These are phyloP conservation scores for Mortierella antarctica DNA, from an alignment of 192 early-diverging fungal genomes.

Conservation along the genomic window DNA sequence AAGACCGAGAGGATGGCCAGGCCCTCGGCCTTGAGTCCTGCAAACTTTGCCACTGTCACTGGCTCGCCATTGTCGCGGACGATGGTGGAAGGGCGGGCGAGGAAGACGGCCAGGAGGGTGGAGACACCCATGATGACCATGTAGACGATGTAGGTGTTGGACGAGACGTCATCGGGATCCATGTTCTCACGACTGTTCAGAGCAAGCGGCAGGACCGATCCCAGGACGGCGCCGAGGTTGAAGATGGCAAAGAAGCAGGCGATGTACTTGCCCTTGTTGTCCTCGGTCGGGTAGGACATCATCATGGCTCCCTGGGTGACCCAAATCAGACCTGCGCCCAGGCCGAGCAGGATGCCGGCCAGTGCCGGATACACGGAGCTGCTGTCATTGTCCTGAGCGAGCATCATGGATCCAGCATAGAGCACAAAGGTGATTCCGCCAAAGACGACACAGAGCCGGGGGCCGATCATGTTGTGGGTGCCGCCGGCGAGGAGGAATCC, in stretches of 20 bases:
- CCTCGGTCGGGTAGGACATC: conserved; percentile 85
- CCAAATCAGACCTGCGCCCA: conserved; percentile 76
- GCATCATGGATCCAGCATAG: conserved; percentile 79
- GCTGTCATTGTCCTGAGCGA: conserved; percentile 63
- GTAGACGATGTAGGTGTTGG: conserved; percentile 79
- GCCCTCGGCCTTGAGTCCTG: conserved; percentile 65
- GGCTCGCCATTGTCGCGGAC: conserved; percentile 72
- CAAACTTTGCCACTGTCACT: conserved; percentile 74
- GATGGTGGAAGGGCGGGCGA: conserved; percentile 66
- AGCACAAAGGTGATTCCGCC: conserved; percentile 79
- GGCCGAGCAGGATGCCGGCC: conserved; percentile 81
- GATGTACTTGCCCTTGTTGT: conserved; percentile 82
- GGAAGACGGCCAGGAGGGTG: conserved; percentile 62
- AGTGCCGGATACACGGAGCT: conserved; percentile 67
- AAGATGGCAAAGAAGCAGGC: conserved; percentile 90
- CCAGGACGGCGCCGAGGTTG: conserved; percentile 81
- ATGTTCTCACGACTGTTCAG: conserved; percentile 57
- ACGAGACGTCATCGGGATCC: conserved; percentile 59
- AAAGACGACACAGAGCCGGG: conserved; percentile 66
- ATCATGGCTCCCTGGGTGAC: conserved; percentile 84
- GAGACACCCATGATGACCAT: conserved; percentile 75
- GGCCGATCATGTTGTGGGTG: conserved; percentile 81
- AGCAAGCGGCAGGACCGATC: conserved; percentile 75
- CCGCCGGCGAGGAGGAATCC: conserved; percentile 78
- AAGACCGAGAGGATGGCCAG: conserved; percentile 67